Conservation (phyloP, 2,329 filamentous ascomycete species). For the Alternaria triticimaculans region DNA sequence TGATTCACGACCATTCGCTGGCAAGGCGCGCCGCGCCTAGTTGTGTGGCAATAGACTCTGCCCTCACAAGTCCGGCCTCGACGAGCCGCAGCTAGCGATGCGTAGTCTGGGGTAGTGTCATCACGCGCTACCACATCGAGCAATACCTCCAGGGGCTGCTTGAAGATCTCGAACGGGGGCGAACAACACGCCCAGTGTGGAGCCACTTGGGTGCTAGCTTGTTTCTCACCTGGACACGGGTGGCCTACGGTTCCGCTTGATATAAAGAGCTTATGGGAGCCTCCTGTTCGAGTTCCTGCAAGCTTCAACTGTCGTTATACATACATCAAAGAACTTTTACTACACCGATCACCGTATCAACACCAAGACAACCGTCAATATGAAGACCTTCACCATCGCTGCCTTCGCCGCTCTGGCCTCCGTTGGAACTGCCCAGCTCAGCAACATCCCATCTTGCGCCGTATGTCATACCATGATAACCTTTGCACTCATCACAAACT, state of each 20-base stretch:
- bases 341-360: conserved; percentile 15
- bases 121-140: conserved; percentile 16
- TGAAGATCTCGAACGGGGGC: conserved; percentile 17
- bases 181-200: conserved; percentile 15
- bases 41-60: conserved; percentile 9
- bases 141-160: conserved; percentile 21
- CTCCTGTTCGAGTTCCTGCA: conserved; percentile 3
- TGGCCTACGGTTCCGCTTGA: conserved; percentile 11
- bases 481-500: conserved; percentile 8
- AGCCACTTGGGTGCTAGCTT: conserved; percentile 18
- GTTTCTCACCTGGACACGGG: conserved; percentile 12
- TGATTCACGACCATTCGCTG: neutral
- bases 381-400: conserved; percentile 48
- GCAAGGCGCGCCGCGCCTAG: neutral
- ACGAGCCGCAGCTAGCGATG: conserved; percentile 6
- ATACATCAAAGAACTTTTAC: conserved; percentile 18
- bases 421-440: conserved; percentile 55
- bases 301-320: conserved; percentile 21
- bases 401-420: conserved; percentile 52
- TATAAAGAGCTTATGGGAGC: conserved; percentile 29
- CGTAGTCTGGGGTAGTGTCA: conserved; percentile 14
- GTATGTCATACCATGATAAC: conserved; percentile 43
- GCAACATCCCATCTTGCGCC: conserved; percentile 55
- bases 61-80: conserved; percentile 14
- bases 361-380: conserved; percentile 31